Conservation (phyloP, 2,329 filamentous ascomycete genomes). For the Penicillium sp. region DNA sequence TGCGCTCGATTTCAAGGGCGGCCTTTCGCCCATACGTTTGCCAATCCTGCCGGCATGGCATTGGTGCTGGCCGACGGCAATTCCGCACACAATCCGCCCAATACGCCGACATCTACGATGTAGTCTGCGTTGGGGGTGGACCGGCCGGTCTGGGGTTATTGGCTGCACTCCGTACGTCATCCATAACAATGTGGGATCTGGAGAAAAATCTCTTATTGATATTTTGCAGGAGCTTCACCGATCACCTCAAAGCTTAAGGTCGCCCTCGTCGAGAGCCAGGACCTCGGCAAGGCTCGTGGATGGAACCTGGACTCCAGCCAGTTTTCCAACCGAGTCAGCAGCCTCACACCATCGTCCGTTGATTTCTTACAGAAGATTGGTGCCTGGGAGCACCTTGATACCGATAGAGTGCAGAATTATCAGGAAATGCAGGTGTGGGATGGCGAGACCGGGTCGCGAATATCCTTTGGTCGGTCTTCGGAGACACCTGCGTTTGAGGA, state of each 20-base stretch:
- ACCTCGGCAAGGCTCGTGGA: constrained; percentile 67
- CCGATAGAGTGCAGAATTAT: constrained; percentile 77
- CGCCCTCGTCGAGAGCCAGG: constrained; percentile 87
- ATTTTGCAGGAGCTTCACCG: constrained; percentile 67
- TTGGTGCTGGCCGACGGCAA: constrained; percentile 26
- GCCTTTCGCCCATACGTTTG: constrained; percentile 42
- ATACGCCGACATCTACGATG: constrained; percentile 78
- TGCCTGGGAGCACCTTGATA: constrained; percentile 76
- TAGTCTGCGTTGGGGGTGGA: constrained; percentile 87
- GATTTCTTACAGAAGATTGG: constrained; percentile 79
- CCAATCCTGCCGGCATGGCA: constrained; percentile 38
- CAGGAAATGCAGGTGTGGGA: constrained; percentile 99
- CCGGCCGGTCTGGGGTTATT: constrained; percentile 84
- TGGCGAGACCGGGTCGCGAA: constrained; percentile 80
- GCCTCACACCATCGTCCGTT: constrained; percentile 85
- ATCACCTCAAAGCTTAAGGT: constrained; percentile 75
- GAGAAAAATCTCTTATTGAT: constrained; percentile 3
- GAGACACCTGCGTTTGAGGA: constrained; percentile 50
- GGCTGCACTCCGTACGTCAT: constrained; percentile 68
- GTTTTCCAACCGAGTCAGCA: constrained; percentile 95
- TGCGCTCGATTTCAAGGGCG: constrained; percentile 36
- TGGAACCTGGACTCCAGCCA: constrained; percentile 67
- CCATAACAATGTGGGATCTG: not conserved
- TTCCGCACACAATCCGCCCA: constrained; percentile 37
- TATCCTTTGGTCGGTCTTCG: constrained; percentile 78